phyloP scores from a whole-genome alignment of 1,139 yeast species.

The Suhomyces atakaporum region DNA sequence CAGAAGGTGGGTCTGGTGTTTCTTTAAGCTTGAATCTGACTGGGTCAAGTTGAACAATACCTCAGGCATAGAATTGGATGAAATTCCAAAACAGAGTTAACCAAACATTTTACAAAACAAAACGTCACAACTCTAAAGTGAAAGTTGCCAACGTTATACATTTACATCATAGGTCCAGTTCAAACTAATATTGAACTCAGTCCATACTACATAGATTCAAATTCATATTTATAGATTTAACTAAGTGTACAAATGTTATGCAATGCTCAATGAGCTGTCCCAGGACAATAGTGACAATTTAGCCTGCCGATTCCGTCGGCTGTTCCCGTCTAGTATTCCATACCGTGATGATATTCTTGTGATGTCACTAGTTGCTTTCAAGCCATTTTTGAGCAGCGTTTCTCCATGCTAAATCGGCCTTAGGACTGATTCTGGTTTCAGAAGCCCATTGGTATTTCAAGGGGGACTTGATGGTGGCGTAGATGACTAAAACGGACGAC shows the following conservation, averaged over 20 bases:
- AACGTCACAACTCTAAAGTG: neutral
- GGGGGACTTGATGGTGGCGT: conserved; percentile 46
- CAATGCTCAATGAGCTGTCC: conserved; percentile 1
- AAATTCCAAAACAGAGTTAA: conserved; percentile 9
- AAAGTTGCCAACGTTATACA: no score
- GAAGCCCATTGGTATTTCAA: conserved; percentile 45
- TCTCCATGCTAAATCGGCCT: conserved; percentile 57
- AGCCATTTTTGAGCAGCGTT: conserved; percentile 51
- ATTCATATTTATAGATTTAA: conserved; percentile 6
- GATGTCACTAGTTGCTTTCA: conserved; percentile 26
- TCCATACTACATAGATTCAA: conserved; percentile 2
- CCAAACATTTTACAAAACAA: no score
- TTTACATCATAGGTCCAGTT: no score
- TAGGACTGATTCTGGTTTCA: conserved; percentile 50
- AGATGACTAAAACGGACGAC: conserved; percentile 47
- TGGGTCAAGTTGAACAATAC: conserved; percentile 42
- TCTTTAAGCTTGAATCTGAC: conserved; percentile 81
- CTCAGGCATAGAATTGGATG: conserved; percentile 16
- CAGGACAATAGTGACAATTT: neutral
- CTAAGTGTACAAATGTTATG: conserved; percentile 6
- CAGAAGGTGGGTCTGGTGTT: conserved; percentile 89
- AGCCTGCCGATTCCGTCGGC: neutral
- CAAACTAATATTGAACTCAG: neutral
- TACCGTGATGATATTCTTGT: neutral
- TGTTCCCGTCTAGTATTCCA: no score